Evolutionary conservation across 2,329 filamentous ascomycete species (phyloP), one percentile per base, ranked within the genome.

Genomic region (Ambrosiella beaveri): DNA sequence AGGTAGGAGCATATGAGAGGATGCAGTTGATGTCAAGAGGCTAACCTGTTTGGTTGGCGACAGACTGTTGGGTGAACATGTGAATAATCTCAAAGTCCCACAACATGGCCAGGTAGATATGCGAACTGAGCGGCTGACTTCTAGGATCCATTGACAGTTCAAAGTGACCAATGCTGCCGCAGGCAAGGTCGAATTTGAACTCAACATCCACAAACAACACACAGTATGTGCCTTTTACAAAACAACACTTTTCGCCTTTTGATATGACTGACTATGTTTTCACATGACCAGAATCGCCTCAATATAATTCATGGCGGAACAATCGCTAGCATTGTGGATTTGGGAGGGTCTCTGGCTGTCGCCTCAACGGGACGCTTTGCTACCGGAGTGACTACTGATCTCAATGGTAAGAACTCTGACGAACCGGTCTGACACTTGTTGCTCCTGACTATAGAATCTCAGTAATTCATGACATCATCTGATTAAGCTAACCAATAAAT

Each of bases 251-350:
- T 27, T 27, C 27, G 27, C 27, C 27, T 27, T 27, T 27, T 4
- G 5, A 27, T 27, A 27, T 27, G 27, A 27, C 39, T 55, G 7
- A n/a, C 13, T 15, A 15, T 13, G 19, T 19, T 13, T 57, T 9
- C 19, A 54, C 44, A 35, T 38, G 15, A 15, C 13, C 19, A 89
- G 84, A 91, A 91, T 66, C 82, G 86, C 1, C 73, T 91, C 0
- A 78, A 81, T 57, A 89, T 84, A 40, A 76, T 90, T 36, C 86
- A 91, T 64, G 86, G 86, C 15, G 86, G 86, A 3, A 87, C 86
- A 0, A 82, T 91, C 36, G 86, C 86, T 2, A 86, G 82, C 66
- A 82, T 90, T 71, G 82, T 84, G 36, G 81, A 84, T 61, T 71
- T 84, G 0, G 80, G 80, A 9, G 81, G 81, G 12, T 84, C 81